These are phyloP conservation scores for Raphanus hybrid DNA, from an alignment of 441 rosid genomes.

Conservation along the genomic window DNA sequence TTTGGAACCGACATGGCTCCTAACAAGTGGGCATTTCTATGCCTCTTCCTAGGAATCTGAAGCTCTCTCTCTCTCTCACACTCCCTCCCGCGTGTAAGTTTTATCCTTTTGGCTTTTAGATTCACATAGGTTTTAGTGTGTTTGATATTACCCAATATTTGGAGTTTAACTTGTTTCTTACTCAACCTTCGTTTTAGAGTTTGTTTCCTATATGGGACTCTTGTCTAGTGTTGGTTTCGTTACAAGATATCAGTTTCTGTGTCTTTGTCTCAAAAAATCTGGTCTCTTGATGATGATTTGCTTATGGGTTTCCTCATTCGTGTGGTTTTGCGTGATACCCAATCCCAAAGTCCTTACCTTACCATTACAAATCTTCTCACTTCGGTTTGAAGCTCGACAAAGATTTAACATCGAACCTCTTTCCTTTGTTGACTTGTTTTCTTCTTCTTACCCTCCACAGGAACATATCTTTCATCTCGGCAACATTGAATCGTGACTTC, in stretches of 20 bases:
- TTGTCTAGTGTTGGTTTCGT: conserved; percentile 20
- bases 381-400: not conserved
- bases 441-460: conserved; percentile 42
- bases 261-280: conserved; percentile 26
- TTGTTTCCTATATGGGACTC: conserved; percentile 18
- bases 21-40: conserved; percentile 54
- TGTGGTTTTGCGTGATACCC: conserved; percentile 34
- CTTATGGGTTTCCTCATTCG: not conserved
- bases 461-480: conserved; percentile 34
- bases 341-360: conserved; percentile 36
- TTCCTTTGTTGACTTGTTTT: conserved; percentile 16
- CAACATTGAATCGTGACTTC: conserved; percentile 28
- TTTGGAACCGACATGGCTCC: conserved; percentile 74
- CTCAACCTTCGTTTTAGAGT: conserved; percentile 15
- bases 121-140: conserved; percentile 24
- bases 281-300: conserved; percentile 39
- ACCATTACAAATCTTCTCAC: not conserved
- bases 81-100: conserved; percentile 2
- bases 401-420: not conserved
- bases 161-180: not conserved
- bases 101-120: conserved; percentile 13
- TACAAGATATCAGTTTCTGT: conserved; percentile 6
- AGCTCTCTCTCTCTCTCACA: not conserved
- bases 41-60: conserved; percentile 48
- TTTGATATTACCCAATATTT: conserved; percentile 28